These are phyloP conservation scores for Lithocarpus polystachyus DNA, from an alignment of 306 rosid species.

Conservation along the genomic window DNA sequence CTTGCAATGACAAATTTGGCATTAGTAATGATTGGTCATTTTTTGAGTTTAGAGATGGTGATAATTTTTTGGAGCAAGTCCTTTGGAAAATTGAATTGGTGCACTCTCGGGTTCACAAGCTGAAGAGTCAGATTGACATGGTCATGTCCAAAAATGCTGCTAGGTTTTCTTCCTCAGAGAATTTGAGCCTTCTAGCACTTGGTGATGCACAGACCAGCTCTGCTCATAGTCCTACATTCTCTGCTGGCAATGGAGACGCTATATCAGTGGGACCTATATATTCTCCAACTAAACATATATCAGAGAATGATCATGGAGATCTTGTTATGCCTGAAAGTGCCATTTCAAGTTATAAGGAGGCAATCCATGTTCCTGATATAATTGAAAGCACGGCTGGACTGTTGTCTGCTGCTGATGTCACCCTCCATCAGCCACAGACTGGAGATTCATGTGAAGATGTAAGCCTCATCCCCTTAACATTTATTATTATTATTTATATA, in stretches of 20 bases:
- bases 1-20: slow-evolving; percentile 47
- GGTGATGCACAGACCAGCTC: slow-evolving; percentile 70
- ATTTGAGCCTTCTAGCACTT: slow-evolving; percentile 65
- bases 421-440: slow-evolving; percentile 53
- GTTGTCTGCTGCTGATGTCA: slow-evolving; percentile 63
- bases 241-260: slow-evolving; percentile 64
- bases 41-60: slow-evolving; percentile 48
- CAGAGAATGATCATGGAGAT: slow-evolving; percentile 65
- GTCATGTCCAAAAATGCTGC: slow-evolving; percentile 60
- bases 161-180: slow-evolving; percentile 70
- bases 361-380: slow-evolving; percentile 64
- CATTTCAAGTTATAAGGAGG: slow-evolving; percentile 75
- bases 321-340: slow-evolving; percentile 61
- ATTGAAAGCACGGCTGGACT: slow-evolving; percentile 80
- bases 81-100: slow-evolving; percentile 66
- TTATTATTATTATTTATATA: too few relatives aligned
- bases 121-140: slow-evolving; percentile 54
- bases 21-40: slow-evolving; percentile 38
- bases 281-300: slow-evolving; percentile 39
- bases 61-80: slow-evolving; percentile 57
- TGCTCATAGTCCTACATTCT: slow-evolving; percentile 65
- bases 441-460: slow-evolving; percentile 77
- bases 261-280: slow-evolving; percentile 55
- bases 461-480: slow-evolving; percentile 33
- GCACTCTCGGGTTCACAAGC: slow-evolving; percentile 64